Base-by-base conservation (phyloP, 2,329 filamentous ascomycete genomes). In the Aspergillus chevalieri region DNA sequence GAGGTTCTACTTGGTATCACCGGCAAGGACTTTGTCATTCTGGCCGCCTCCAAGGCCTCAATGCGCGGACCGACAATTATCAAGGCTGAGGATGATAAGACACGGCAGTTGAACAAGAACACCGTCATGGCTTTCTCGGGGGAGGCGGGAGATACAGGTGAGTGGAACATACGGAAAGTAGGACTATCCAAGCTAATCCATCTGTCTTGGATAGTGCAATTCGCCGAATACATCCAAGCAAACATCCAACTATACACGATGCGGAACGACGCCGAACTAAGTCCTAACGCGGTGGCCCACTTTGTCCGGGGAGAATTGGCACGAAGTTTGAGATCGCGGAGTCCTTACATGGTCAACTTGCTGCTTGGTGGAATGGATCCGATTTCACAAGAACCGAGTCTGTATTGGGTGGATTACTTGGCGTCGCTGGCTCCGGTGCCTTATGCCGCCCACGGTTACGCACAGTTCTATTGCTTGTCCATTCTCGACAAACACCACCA, bases 401-500 rank as follows among this genome's bases (percentile, higher is more conserved):
- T 98, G 59, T 95, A 95, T 80, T 98, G 93, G 93, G 81, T 96
- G 63, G 92, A 98, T 70, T 97, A 97, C 74, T 83, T 98, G 65
- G 93, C 92, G 57, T 85, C 91, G 54, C 75, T 91, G 67, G 92
- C 90, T 4, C 82, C 87, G 28, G 78, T 98, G 44, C 93, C 93
- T 49, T 98, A 98, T 68, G 94, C 93, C 44, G 93, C 93, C 53
- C 94, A 98, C 64, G 93, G 93, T 61, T 98, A 98, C 74, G 93
- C 93, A 61, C 93, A 98, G 86, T 97, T 97, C 80, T 98, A 98
- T 80, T 98, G 93, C 72, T 80, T 98, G 53, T 94, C 89, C 6
- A 94, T 95, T 61, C 83, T 98, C 46, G 93, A 98, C 77, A 98
- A 98, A 78, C 93, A 98, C 71, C 93, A 98, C 71, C 88, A 96